Conservation (phyloP, 2,329 filamentous ascomycete genomes). For the Beauveria bassiana region DNA sequence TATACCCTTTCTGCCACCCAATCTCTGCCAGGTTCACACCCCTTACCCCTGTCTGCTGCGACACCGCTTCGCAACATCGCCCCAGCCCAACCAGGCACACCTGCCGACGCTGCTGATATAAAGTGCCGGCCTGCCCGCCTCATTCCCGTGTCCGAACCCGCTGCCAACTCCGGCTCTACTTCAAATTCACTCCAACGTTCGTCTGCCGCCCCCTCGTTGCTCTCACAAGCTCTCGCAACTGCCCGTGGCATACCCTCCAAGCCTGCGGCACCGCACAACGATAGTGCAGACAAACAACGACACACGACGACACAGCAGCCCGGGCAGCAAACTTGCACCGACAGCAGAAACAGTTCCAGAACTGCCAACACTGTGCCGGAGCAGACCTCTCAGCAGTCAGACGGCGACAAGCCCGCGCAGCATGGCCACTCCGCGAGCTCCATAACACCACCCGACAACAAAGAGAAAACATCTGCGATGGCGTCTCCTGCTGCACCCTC, state of each 20-base stretch:
- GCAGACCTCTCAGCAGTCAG: neutral
- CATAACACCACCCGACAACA: neutral
- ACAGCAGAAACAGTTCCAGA: neutral
- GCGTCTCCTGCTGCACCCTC: constrained; percentile 12
- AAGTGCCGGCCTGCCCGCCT: constrained; percentile 1
- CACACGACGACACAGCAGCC: neutral
- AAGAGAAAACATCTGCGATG: constrained; percentile 22
- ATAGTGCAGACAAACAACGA: neutral
- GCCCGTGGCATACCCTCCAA: constrained; percentile 11
- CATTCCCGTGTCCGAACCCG: neutral
- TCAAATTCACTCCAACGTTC: neutral
- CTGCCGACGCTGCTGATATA: constrained; percentile 8
- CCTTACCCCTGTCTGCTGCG: constrained; percentile 9
- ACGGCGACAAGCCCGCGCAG: neutral
- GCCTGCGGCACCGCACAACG: neutral
- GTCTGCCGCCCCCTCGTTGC: constrained; percentile 2
- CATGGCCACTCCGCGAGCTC: neutral
- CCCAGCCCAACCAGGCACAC: constrained; percentile 6
- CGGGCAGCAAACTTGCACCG: neutral
- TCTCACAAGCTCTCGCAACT: constrained; percentile 10
- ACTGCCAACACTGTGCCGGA: neutral
- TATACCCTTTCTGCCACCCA: neutral
- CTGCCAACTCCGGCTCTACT: neutral
- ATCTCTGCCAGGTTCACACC: neutral
- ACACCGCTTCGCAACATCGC: constrained; percentile 5